A percentile compares a stretch with the other conserved stretches of the same genome.
Evolutionary conservation across 495 filamentous ascomycete genomes (phyloP).

Genomic region (Margaritispora aquatica): DNA sequence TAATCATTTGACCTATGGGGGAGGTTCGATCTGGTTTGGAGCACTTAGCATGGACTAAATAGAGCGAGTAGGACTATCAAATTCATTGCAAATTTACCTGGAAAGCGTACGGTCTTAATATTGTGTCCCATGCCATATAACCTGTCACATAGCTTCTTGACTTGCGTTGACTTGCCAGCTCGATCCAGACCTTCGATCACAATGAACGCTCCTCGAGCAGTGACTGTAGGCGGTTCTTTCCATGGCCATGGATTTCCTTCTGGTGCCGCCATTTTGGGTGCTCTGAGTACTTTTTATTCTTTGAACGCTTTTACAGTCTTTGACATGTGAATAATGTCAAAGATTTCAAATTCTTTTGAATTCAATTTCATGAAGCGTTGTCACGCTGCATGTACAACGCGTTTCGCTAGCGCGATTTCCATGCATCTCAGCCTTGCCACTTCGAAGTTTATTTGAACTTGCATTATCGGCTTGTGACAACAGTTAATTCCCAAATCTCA

Average conservation of each 20-base stretch:
- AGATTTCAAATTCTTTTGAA: too few species aligned
- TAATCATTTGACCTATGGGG: constrained; percentile 84
- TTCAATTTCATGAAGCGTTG: too few species aligned
- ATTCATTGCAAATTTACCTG: constrained; percentile 50
- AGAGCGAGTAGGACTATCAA: background rate
- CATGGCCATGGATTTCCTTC: constrained; percentile 11
- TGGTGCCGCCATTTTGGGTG: constrained; percentile 8
- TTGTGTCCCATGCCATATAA: constrained; percentile 55
- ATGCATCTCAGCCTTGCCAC: constrained; percentile 10
- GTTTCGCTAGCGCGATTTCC: constrained; percentile 6
- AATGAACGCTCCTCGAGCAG: constrained; percentile 65
- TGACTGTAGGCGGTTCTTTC: constrained; percentile 13
- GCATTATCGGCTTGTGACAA: too few species aligned
- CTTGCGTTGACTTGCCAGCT: constrained; percentile 94
- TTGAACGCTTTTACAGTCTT: too few species aligned
- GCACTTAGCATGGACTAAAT: background rate
- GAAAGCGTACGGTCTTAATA: constrained; percentile 78
- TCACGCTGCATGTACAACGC: background rate
- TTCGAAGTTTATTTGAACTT: constrained; percentile 1
- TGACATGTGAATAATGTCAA: too few species aligned
- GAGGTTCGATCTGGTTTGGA: constrained; percentile 67
- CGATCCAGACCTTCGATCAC: constrained; percentile 93
- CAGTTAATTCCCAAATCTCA: too few species aligned
- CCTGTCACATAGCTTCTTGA: constrained; percentile 58
- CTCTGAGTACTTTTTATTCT: too few species aligned